Evolutionary conservation across 1,284 basidiomycete genomes (phyloP).

Genomic region (Cryptococcus hybrid): DNA sequence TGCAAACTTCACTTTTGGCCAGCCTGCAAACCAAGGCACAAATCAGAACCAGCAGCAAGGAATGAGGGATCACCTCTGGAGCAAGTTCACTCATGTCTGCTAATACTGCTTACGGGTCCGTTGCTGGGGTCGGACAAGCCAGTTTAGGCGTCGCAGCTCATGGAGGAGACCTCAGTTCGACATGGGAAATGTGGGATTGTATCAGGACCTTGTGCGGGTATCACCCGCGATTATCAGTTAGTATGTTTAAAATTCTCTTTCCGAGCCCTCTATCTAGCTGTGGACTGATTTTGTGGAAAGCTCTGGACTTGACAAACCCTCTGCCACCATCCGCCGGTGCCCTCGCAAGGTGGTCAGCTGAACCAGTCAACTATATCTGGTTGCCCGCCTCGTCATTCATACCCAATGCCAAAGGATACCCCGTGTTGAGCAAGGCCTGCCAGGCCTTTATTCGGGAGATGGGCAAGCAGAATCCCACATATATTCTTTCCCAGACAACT

Average conservation of each 20-base stretch:
- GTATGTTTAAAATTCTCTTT: constrained; percentile 55
- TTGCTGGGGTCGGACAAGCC: constrained; percentile 3
- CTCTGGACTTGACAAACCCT: constrained; percentile 84
- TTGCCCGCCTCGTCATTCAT: constrained; percentile 89
- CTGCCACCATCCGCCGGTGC: constrained; percentile 71
- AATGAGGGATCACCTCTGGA: constrained; percentile 18
- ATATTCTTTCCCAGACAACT: constrained; percentile 72
- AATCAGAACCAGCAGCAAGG: background rate
- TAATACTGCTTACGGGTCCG: too few relatives aligned
- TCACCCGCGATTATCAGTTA: constrained; percentile 75
- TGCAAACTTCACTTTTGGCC: constrained; percentile 14
- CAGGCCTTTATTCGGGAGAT: constrained; percentile 84
- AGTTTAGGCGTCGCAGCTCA: constrained; percentile 42
- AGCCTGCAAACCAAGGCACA: background rate
- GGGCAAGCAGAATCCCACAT: constrained; percentile 80
- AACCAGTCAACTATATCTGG: constrained; percentile 83
- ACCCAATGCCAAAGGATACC: constrained; percentile 94
- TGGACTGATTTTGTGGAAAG: constrained; percentile 50
- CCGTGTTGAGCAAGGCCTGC: constrained; percentile 88
- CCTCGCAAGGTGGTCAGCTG: constrained; percentile 83
- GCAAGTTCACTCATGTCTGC: too few relatives aligned
- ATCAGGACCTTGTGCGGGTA: constrained; percentile 87
- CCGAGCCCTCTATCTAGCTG: background rate
- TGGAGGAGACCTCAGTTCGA: constrained; percentile 67
- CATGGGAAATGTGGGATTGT: constrained; percentile 98